Evolutionary conservation across 768 basidiomycete genomes (phyloP).

Genomic region (Termitomyces sp.): DNA sequence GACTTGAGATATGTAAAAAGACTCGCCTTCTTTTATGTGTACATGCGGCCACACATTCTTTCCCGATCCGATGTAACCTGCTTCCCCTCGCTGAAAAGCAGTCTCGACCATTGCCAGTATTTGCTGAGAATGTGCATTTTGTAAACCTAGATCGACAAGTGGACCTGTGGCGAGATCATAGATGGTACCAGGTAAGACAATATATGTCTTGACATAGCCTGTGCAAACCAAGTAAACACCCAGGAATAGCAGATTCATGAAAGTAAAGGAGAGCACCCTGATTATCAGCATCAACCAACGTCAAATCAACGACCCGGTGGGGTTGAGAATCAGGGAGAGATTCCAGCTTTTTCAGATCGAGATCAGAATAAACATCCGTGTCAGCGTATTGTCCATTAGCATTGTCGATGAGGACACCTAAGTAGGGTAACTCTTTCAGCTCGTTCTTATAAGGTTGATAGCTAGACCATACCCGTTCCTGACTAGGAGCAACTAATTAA

Average conservation of each 20-base stretch:
- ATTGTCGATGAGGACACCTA: slow-evolving; percentile 35
- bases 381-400: slow-evolving; percentile 34
- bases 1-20: neutral
- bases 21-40: slow-evolving; percentile 22
- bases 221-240: neutral
- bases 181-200: slow-evolving; percentile 48
- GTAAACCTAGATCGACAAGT: slow-evolving; percentile 45
- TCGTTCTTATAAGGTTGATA: neutral
- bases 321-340: slow-evolving; percentile 35
- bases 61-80: slow-evolving; percentile 46
- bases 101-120: slow-evolving; percentile 39
- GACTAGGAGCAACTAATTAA: slow-evolving; percentile 16
- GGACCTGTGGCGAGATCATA: slow-evolving; percentile 41
- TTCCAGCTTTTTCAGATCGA: slow-evolving; percentile 39
- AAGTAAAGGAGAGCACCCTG: slow-evolving; percentile 27
- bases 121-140: slow-evolving; percentile 44
- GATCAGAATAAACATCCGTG: slow-evolving; percentile 41
- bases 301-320: slow-evolving; percentile 46
- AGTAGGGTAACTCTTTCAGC: neutral
- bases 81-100: slow-evolving; percentile 35
- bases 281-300: slow-evolving; percentile 39
- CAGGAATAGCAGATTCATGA: neutral
- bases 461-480: slow-evolving; percentile 22
- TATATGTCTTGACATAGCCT: slow-evolving; percentile 28
- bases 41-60: slow-evolving; percentile 51